Percentiles rank a stretch among this genome's conserved stretches.
Evolutionary conservation across 805 yeast species (phyloP).

Genomic region (Metschnikowia colocasiae): DNA sequence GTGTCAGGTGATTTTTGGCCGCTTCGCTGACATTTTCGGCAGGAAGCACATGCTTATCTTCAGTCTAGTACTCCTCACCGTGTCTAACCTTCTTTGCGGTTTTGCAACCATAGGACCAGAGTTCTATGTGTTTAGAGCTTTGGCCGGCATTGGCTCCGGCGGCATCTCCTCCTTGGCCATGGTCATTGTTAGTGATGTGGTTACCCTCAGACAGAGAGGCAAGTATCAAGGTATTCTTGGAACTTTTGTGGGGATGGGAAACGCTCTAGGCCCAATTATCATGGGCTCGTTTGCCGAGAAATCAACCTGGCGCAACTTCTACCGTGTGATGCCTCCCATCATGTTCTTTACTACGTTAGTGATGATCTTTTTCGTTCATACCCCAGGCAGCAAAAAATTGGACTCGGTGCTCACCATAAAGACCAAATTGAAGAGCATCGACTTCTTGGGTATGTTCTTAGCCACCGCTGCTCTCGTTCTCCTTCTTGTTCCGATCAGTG

Average conservation of each 20-base stretch:
- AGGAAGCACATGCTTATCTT: conserved; percentile 43
- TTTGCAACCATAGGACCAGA: conserved; percentile 41
- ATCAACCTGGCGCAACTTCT: conserved; percentile 53
- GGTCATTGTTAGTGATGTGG: conserved; percentile 54
- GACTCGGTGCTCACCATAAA: conserved; percentile 26
- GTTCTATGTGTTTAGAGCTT: conserved; percentile 47
- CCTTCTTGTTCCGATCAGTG: conserved; percentile 52
- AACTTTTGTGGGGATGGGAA: conserved; percentile 48
- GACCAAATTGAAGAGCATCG: conserved; percentile 45
- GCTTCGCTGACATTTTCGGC: conserved; percentile 63
- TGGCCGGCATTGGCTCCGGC: conserved; percentile 59
- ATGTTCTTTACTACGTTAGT: conserved; percentile 29
- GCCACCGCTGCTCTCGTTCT: conserved; percentile 47
- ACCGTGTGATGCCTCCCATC: conserved; percentile 45
- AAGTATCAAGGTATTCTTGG: conserved; percentile 54
- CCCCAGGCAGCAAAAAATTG: conserved; percentile 24
- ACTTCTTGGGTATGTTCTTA: conserved; percentile 49
- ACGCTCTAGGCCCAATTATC: conserved; percentile 53
- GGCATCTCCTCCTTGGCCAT: conserved; percentile 50
- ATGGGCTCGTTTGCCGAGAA: conserved; percentile 47
- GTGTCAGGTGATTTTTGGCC: conserved; percentile 72
- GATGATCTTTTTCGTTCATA: conserved; percentile 36
- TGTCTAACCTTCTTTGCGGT: conserved; percentile 44
- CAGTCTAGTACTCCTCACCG: conserved; percentile 42
- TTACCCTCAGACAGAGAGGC: conserved; percentile 51